Base-by-base conservation (phyloP, 192 early-diverging fungal genomes). In the Entophlyctis luteolus region DNA sequence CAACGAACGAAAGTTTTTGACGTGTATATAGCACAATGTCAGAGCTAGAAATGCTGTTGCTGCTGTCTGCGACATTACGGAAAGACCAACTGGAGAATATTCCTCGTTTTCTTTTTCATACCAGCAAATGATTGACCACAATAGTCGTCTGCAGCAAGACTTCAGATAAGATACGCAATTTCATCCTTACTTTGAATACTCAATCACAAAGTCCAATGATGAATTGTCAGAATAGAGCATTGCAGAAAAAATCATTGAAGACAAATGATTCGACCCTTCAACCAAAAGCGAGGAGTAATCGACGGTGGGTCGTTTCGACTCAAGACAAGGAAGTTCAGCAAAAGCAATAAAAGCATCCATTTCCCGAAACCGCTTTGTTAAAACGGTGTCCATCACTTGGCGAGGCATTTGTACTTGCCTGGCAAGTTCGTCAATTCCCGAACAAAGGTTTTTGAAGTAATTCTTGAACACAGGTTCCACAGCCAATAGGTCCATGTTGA, bases 381-480 rank as follows among this genome's bases (percentile, higher is more conserved):
- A 55, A 22, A 83, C 57, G 28, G 67, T 60, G 58, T 80, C 77
- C 58, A 89, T 79, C 18, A 87, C 71, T 16, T 54, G 48, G 8
- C 77, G 48, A 1, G 81, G 80, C 28, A 91, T 81, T 2, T 81
- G 74, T 3, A 81, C 79, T 8, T 65, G 53, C 18, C 81, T 71
- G 18, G 80, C 78, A 16, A 90, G 58, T 3, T 49, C 70, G n/a
- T 54, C 48, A 25, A 89, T 62, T 4, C 84, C 86, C 34, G 76
- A 50, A n/a, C 72, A 53, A n/a, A 79, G 32, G 14, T 59, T 69
- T 6, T 62, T 68, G 60, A 82, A 70, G 68, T 85, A 88, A 59
- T 80, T 74, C 5, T 48, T 50, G 65, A 84, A 84, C 2, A 68
- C 68, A 1, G 62, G 23, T 33, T 81, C 84, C n/a, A 56, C 66